phyloP scores from a whole-genome alignment of 371 early-diverging fungal species.

The Mortierella sp. region DNA sequence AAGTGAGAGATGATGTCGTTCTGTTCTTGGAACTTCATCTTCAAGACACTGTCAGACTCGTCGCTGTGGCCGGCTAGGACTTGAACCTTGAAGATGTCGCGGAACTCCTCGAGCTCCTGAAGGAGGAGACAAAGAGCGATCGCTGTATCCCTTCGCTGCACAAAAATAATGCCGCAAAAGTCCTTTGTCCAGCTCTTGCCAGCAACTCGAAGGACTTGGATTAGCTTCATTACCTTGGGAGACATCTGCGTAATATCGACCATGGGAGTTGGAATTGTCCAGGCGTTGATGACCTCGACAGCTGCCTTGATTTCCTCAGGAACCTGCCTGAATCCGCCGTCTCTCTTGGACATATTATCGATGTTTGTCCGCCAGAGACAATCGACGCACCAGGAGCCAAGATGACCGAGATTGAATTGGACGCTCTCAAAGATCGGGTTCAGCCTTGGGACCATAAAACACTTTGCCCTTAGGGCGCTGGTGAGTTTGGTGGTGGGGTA shows the following conservation, averaged over 20 bases:
- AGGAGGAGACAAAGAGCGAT: slow-evolving; percentile 72
- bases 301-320: slow-evolving; percentile 25
- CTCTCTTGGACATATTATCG: slow-evolving; percentile 45
- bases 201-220: slow-evolving; percentile 66
- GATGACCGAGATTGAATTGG: slow-evolving; percentile 57
- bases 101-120: slow-evolving; percentile 65
- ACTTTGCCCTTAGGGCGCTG: slow-evolving; percentile 56
- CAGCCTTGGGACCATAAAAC: slow-evolving; percentile 57
- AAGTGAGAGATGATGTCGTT: slow-evolving; percentile 78
- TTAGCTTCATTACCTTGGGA: slow-evolving; percentile 72
- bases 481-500: slow-evolving; percentile 65
- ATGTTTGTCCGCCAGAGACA: slow-evolving; percentile 65
- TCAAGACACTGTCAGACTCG: slow-evolving; percentile 41
- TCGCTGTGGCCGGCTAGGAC: slow-evolving; percentile 78
- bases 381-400: slow-evolving; percentile 82
- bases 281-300: slow-evolving; percentile 48
- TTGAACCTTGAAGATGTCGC: slow-evolving; percentile 64
- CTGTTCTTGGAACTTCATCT: slow-evolving; percentile 78
- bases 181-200: slow-evolving; percentile 45
- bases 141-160: slow-evolving; percentile 81
- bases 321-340: slow-evolving; percentile 17
- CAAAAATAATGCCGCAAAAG: slow-evolving; percentile 92
- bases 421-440: slow-evolving; percentile 59
- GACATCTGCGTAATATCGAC: slow-evolving; percentile 57
- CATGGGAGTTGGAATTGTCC: neutral